Percentiles rank a stretch among this genome's conserved stretches.
phyloP scores from a whole-genome alignment of 495 filamentous ascomycete species.

The Zalerion maritima region DNA sequence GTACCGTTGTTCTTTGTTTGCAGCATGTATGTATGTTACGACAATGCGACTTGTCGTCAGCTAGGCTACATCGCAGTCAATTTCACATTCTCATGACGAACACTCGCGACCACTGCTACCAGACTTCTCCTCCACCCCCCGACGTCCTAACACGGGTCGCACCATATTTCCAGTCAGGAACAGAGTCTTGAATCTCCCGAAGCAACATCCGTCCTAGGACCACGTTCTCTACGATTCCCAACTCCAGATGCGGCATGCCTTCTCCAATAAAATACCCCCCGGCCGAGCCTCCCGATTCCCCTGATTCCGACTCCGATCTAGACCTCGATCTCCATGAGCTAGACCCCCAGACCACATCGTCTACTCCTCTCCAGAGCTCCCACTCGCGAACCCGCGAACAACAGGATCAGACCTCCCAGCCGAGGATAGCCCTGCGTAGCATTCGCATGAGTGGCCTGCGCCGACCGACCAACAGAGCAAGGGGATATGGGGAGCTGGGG shows the following conservation, averaged over 20 bases:
- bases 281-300: slow-evolving; percentile 35
- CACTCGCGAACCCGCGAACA: slow-evolving; percentile 29
- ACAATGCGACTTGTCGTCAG: too few relatives aligned
- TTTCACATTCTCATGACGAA: too few relatives aligned
- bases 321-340: slow-evolving; percentile 64
- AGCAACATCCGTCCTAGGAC: too few relatives aligned
- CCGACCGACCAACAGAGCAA: slow-evolving; percentile 30
- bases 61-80: too few relatives aligned
- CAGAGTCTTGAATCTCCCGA: too few relatives aligned
- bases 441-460: slow-evolving; percentile 47
- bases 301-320: slow-evolving; percentile 49
- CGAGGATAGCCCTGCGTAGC: slow-evolving; percentile 55
- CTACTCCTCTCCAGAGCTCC: slow-evolving; percentile 13
- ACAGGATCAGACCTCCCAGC: slow-evolving; percentile 22
- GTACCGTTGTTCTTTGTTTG: too few relatives aligned
- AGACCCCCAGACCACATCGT: slow-evolving; percentile 39
- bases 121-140: too few relatives aligned
- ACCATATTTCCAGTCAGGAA: too few relatives aligned
- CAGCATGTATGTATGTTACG: too few relatives aligned
- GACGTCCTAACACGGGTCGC: too few relatives aligned
- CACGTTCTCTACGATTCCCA: neutral
- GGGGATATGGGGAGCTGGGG: slow-evolving; percentile 46
- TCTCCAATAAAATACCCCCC: slow-evolving; percentile 32
- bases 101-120: too few relatives aligned
- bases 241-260: slow-evolving; percentile 37